Conservation (phyloP, 331 rosid species). For the Acacia pycnantha region DNA sequence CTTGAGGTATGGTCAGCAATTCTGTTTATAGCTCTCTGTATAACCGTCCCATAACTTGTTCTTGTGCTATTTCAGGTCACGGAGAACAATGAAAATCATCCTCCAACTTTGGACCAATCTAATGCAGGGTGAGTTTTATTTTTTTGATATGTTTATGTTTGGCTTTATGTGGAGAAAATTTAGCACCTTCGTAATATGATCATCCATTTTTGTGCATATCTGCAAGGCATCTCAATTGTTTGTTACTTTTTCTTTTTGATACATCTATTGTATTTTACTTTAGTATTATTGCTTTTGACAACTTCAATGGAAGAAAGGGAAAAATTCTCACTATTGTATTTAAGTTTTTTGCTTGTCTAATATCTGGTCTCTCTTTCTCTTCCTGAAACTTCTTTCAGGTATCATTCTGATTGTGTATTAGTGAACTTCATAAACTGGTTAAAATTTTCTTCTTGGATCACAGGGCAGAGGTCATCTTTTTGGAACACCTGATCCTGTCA, state of each 20-base stretch:
- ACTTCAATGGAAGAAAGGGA: neutral
- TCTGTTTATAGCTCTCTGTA: neutral
- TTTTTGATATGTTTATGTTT: neutral
- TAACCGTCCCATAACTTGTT: neutral
- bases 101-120: neutral
- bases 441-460: neutral
- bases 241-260: neutral
- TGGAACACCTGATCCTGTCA: no score
- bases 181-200: neutral
- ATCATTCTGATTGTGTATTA: neutral
- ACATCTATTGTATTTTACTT: neutral
- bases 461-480: no score
- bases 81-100: slow-evolving; percentile 27
- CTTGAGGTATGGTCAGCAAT: neutral
- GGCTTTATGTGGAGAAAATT: neutral
- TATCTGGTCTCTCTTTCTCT: neutral
- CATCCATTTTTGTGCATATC: neutral
- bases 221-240: neutral
- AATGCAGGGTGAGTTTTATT: slow-evolving; percentile 27
- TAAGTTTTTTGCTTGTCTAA: neutral
- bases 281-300: neutral
- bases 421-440: slow-evolving; percentile 2
- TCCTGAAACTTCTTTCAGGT: neutral
- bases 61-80: slow-evolving; percentile 26
- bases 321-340: neutral